Conservation (phyloP, 306 rosid species). For the Canavalia ensiformis region DNA sequence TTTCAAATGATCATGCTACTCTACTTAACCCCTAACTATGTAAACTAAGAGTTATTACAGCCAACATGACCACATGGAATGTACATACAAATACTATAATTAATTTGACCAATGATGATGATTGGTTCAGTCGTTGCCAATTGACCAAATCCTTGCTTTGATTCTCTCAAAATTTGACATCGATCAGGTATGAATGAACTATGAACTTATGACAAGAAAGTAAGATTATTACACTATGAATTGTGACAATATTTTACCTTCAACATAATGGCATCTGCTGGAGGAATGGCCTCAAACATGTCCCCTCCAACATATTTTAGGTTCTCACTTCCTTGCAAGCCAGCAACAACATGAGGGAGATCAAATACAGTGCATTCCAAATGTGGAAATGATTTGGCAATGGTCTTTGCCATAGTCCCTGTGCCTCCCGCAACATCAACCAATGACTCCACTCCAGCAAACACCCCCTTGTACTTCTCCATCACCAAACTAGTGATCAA, state of each 20-base stretch:
- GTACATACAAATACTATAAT: not conserved
- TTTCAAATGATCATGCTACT: not conserved
- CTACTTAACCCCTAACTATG: not conserved
- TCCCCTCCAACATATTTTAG: constrained; percentile 31
- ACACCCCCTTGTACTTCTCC: constrained; percentile 31
- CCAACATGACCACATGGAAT: not conserved
- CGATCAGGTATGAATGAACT: not conserved
- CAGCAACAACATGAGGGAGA: constrained; percentile 40
- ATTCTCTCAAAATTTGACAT: not conserved
- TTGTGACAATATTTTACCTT: constrained; percentile 38
- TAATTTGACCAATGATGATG: not conserved
- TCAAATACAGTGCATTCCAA: constrained; percentile 10
- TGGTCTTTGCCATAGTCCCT: constrained; percentile 36
- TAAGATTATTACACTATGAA: not conserved
- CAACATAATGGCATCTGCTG: constrained; percentile 34
- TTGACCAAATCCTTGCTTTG: not conserved
- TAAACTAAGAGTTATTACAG: not conserved
- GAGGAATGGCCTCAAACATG: constrained; percentile 36
- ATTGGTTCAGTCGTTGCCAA: not conserved
- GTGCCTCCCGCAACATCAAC: constrained; percentile 55
- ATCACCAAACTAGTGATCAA: constrained; percentile 6
- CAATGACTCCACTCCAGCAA: constrained; percentile 39
- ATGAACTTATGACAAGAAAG: not conserved
- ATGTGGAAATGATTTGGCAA: constrained; percentile 38
- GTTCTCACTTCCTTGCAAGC: constrained; percentile 30